These are phyloP conservation scores for Lophiotrema nucula DNA, from an alignment of 495 filamentous ascomycete species.

Conservation along the genomic window DNA sequence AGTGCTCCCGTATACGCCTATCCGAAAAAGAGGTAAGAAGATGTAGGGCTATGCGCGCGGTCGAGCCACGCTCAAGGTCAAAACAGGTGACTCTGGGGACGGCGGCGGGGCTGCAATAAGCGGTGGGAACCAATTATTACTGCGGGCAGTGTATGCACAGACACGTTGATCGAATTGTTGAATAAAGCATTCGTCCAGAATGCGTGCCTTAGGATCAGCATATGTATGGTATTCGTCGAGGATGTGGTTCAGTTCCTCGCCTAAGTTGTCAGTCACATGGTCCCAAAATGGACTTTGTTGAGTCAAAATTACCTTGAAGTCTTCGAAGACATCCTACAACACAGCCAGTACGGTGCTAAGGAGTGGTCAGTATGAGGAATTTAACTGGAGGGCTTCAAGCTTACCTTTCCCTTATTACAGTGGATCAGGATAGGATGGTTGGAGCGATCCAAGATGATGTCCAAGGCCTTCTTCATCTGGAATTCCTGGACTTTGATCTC, in stretches of 20 bases:
- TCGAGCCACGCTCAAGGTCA: not conserved
- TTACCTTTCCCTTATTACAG: constrained; percentile 89
- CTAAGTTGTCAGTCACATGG: constrained; percentile 31
- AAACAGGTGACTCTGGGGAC: not conserved
- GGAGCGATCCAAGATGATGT: constrained; percentile 59
- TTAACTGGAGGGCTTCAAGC: constrained; percentile 39
- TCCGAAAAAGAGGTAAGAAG: no score
- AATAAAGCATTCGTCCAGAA: constrained; percentile 55
- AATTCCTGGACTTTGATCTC: constrained; percentile 51
- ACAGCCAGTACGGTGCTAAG: constrained; percentile 85
- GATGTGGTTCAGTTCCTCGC: constrained; percentile 57
- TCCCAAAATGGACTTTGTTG: not conserved
- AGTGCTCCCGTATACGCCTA: no score
- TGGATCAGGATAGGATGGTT: constrained; percentile 80
- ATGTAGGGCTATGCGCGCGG: not conserved
- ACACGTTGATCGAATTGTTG: constrained; percentile 43
- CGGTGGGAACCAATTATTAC: constrained; percentile 11
- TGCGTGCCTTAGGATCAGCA: constrained; percentile 62
- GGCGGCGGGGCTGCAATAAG: not conserved
- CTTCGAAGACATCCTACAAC: constrained; percentile 69
- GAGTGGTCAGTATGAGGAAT: constrained; percentile 36
- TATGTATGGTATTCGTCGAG: constrained; percentile 67
- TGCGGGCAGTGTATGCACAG: constrained; percentile 11
- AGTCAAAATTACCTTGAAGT: constrained; percentile 16
- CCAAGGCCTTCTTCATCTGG: constrained; percentile 62